Evolutionary conservation across 2,329 filamentous ascomycete species (phyloP), one percentile per base, ranked within the genome.

Genomic region (Trichoderma aggressivum): DNA sequence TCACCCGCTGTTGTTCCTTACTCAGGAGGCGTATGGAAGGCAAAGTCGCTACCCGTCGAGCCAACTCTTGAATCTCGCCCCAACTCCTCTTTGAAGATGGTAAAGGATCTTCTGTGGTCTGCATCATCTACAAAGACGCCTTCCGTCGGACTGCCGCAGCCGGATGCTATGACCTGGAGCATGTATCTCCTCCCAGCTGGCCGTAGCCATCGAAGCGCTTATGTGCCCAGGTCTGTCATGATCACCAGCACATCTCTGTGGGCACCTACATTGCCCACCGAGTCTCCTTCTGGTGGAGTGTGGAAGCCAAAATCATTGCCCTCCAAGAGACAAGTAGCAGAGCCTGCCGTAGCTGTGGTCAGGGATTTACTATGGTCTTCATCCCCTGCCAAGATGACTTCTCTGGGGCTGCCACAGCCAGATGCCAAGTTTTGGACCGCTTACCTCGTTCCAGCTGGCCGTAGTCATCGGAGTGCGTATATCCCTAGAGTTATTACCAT

Each of bases 241-340:
- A 77, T 85, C 43, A 77, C 82, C 72, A 84, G 81, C 74, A 76
- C 75, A 18, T 71, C 78, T 6, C 74, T 84, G 53, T 84, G 83
- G 83, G 66, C 47, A 5, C 50, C 68, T 47, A 3, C 39, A 5
- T 50, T 47, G 11, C 16, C 4, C 18, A 12, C 28, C 3, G 32
- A 55, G 30, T 21, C 61, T 24, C n/a, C 26, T 7, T 65, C 47
- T 14, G 62, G 50, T 21, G 62, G 62, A 36, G n/a, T 65, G 16
- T 65, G 62, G 62, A 56, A 65, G 32, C 47, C 62, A 5, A 55
- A 55, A 26, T 65, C 62, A n/a, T 21, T n/a, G 6, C 21, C 30
- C 8, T 12, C 30, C 16, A 21, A 34, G 30, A 60, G 30, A 16
- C 30, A 14, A 24, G n/a, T 21, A 50, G 12, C 62, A 12, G 5